Evolutionary conservation across 257 asterid species (phyloP).

Genomic region (Coffea eugenioides): DNA sequence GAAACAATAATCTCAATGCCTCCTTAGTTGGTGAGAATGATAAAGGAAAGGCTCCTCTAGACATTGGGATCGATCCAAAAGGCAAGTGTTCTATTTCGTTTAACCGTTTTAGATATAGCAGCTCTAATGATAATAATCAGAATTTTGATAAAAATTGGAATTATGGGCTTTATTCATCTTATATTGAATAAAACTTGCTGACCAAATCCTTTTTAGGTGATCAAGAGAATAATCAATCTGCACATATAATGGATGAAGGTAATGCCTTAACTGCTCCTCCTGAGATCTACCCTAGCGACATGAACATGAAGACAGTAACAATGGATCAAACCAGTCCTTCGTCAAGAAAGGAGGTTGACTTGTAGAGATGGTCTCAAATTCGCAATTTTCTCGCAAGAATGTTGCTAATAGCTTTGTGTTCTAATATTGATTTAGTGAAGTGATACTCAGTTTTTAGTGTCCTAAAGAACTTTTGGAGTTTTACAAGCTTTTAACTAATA

Average conservation of each 20-base stretch:
- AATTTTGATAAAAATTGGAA: background rate
- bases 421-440: background rate
- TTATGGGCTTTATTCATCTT: background rate
- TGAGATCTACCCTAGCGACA: constrained; percentile 1
- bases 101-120: no score
- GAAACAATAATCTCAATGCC: constrained; percentile 8
- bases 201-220: background rate
- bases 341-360: constrained; percentile 21
- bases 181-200: background rate
- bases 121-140: background rate
- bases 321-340: constrained; percentile 15
- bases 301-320: constrained; percentile 4
- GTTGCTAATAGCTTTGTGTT: background rate
- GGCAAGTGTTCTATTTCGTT: background rate
- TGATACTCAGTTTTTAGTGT: no score
- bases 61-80: background rate
- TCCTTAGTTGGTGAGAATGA: background rate
- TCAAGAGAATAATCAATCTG: background rate
- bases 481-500: background rate
- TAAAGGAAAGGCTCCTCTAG: background rate
- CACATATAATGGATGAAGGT: constrained; percentile 22
- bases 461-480: background rate
- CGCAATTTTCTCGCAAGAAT: constrained; percentile 22
- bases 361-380: constrained; percentile 32
- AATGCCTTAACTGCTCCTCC: background rate